These are phyloP conservation scores for Tuctoria greenei DNA, from an alignment of 176 grass and related monocot species.

Conservation along the genomic window DNA sequence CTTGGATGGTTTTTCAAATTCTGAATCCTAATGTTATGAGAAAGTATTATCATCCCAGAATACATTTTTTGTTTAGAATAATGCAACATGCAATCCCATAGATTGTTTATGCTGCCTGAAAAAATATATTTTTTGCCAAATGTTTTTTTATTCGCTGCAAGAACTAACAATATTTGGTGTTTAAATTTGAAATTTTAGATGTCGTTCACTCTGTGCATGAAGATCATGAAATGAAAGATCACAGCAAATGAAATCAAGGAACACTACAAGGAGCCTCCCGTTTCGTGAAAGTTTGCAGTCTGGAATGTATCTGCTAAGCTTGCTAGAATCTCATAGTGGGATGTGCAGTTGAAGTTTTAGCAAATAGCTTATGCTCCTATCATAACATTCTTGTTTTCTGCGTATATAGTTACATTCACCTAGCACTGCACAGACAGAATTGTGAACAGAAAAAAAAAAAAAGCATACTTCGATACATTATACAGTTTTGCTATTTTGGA, in stretches of 20 bases:
- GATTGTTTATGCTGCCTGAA: not conserved
- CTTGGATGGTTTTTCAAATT: not conserved
- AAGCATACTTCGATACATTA: not conserved
- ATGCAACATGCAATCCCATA: not conserved
- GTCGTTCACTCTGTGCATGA: not conserved
- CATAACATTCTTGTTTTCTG: conserved; percentile 6
- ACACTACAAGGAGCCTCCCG: not conserved
- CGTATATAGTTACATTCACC: not conserved
- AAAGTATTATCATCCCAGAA: not conserved
- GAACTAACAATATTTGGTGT: conserved; percentile 2
- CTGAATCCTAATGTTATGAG: conserved; percentile 13
- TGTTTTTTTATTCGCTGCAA: conserved; percentile 2
- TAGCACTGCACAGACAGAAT: not conserved
- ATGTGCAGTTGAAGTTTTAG: not conserved
- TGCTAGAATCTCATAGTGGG: not conserved
- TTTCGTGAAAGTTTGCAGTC: conserved; percentile 6
- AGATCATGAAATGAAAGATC: conserved; percentile 32
- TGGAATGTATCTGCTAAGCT: conserved; percentile 16
- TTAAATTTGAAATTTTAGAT: conserved; percentile 37
- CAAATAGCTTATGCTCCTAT: conserved; percentile 1
- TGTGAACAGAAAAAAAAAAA: not conserved
- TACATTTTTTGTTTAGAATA: not conserved
- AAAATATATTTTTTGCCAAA: not conserved
- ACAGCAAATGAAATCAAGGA: conserved; percentile 21
- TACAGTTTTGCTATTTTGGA: not conserved